Conservation (phyloP, 2,329 filamentous ascomycete genomes). For the Alternaria novae-zelandiae region DNA sequence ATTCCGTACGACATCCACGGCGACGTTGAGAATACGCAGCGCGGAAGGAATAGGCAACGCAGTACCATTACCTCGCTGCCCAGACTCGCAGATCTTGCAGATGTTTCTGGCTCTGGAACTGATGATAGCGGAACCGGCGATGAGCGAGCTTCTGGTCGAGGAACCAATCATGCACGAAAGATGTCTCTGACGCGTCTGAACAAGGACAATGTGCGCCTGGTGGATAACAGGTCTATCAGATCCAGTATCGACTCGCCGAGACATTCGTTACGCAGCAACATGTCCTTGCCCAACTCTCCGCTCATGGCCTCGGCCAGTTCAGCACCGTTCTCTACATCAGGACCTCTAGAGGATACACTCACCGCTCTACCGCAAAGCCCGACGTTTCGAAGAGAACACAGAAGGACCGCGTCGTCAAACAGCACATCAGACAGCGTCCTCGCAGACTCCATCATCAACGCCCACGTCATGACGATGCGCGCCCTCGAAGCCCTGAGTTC, state of each 20-base stretch:
- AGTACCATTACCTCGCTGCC: constrained; percentile 23
- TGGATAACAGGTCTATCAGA: constrained; percentile 28
- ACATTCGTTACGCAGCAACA: constrained; percentile 21
- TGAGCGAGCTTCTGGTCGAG: not conserved
- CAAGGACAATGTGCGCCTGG: constrained; percentile 26
- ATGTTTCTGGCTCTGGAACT: constrained; percentile 12
- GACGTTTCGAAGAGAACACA: constrained; percentile 14
- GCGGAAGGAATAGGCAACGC: constrained; percentile 19
- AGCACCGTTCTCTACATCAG: not conserved
- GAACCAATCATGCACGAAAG: constrained; percentile 25
- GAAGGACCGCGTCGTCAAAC: constrained; percentile 10
- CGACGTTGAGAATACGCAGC: not conserved
- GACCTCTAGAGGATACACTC: not conserved
- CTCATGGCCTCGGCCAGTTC: constrained; percentile 5
- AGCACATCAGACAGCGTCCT: constrained; percentile 31
- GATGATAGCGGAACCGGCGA: not conserved
- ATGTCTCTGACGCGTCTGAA: constrained; percentile 33
- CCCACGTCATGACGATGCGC: constrained; percentile 37
- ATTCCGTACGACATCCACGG: constrained; percentile 2
- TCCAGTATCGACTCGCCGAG: constrained; percentile 27
- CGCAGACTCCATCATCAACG: constrained; percentile 39
- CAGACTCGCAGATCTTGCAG: constrained; percentile 9
- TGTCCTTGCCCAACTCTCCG: constrained; percentile 7
- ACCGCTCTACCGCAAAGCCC: not conserved
- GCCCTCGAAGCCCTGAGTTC: constrained; percentile 31